Conservation (phyloP, 2,329 filamentous ascomycete genomes). For the Fusarium chaquense region DNA sequence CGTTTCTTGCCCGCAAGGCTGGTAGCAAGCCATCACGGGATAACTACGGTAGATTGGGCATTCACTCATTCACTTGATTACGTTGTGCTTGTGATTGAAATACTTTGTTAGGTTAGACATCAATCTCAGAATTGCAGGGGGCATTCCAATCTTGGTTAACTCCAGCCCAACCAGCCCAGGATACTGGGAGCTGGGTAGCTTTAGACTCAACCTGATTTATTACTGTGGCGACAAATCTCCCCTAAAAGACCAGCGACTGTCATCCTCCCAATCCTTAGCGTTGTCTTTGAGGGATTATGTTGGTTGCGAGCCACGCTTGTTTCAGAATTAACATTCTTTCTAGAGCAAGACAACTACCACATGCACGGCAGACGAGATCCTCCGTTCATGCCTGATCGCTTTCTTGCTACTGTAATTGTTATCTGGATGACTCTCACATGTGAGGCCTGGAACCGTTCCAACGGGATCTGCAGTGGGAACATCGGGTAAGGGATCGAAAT, state of each 20-base stretch:
- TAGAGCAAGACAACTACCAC: background rate
- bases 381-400: background rate
- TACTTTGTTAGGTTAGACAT: background rate
- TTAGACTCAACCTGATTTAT: background rate
- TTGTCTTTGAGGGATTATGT: background rate
- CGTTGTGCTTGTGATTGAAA: background rate
- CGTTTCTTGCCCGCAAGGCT: background rate
- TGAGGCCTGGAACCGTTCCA: background rate
- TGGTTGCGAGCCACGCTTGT: background rate
- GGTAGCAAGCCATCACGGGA: background rate
- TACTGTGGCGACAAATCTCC: background rate
- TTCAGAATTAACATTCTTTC: background rate
- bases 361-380: background rate
- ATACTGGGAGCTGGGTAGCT: background rate
- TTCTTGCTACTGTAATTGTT: background rate
- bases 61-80: background rate
- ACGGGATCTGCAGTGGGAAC: background rate
- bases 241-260: background rate
- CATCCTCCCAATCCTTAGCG: background rate
- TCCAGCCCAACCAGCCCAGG: background rate
- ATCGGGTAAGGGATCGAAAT: background rate
- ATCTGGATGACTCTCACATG: background rate
- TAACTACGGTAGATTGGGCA: background rate
- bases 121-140: constrained; percentile 11
- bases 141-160: background rate